Conservation (phyloP, 768 basidiomycete species). For the Serendipita vermifera region DNA sequence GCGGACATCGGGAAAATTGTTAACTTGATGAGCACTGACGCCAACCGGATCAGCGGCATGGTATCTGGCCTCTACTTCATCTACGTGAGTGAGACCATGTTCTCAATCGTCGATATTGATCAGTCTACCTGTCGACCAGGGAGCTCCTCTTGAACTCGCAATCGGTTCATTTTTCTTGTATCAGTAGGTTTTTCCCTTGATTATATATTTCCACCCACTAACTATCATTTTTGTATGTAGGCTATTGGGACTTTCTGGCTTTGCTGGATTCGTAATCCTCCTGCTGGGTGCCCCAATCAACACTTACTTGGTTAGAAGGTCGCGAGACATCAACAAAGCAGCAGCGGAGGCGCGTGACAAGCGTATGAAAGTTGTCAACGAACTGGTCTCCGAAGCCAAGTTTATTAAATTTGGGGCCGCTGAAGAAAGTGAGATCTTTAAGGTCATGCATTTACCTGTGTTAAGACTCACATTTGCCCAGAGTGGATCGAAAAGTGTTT, state of each 20-base stretch:
- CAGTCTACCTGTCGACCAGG: constrained; percentile 14
- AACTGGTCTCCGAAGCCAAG: constrained; percentile 27
- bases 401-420: constrained; percentile 35
- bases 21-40: constrained; percentile 24
- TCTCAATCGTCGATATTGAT: not conserved
- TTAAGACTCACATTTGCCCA: constrained; percentile 23
- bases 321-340: constrained; percentile 28
- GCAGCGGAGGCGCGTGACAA: constrained; percentile 28
- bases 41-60: constrained; percentile 6
- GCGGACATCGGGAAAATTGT: constrained; percentile 27
- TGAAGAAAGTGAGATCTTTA: constrained; percentile 23
- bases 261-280: constrained; percentile 34
- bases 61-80: constrained; percentile 9
- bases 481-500: constrained; percentile 31
- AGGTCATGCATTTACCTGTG: too few relatives aligned
- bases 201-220: too few relatives aligned
- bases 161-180: constrained; percentile 26
- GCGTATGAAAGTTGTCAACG: constrained; percentile 34
- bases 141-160: constrained; percentile 24
- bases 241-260: constrained; percentile 35
- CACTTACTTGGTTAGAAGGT: constrained; percentile 27
- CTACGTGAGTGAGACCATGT: constrained; percentile 6
- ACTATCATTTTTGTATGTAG: constrained; percentile 21
- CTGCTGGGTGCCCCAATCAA: constrained; percentile 31
- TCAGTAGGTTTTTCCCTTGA: constrained; percentile 19